Percentiles rank a stretch among this genome's conserved stretches.
Evolutionary conservation across 1,284 basidiomycete species (phyloP).

Genomic region (Microbotryomycetes sp.): DNA sequence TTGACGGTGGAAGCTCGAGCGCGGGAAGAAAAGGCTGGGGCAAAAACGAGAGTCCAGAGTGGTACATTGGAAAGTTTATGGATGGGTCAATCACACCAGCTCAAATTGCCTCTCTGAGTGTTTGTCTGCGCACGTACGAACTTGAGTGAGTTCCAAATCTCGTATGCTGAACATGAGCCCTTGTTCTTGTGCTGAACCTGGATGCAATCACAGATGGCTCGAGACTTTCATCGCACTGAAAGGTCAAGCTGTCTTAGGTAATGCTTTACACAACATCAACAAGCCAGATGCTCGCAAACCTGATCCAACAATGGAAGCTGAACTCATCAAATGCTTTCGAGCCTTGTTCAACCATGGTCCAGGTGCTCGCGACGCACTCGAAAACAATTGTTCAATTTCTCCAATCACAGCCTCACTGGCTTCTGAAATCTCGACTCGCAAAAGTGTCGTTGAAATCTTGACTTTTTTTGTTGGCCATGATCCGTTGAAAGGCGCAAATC

Average conservation of each 20-base stretch:
- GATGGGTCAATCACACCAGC: slow-evolving; percentile 76
- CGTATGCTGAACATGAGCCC: background rate
- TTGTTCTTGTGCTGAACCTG: slow-evolving; percentile 7
- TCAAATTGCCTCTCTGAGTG: slow-evolving; percentile 67
- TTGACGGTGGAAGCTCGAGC: background rate
- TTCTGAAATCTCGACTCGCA: slow-evolving; percentile 73
- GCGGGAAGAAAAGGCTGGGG: slow-evolving; percentile 8
- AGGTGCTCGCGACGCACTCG: slow-evolving; percentile 70
- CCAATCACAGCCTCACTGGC: slow-evolving; percentile 80
- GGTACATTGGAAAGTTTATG: slow-evolving; percentile 82
- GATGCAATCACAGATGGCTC: slow-evolving; percentile 19
- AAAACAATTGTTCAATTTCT: slow-evolving; percentile 68
- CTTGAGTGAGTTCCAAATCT: slow-evolving; percentile 55
- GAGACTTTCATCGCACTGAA: slow-evolving; percentile 60
- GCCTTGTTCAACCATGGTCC: slow-evolving; percentile 71
- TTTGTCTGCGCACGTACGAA: slow-evolving; percentile 75
- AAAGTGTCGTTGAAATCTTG: slow-evolving; percentile 71
- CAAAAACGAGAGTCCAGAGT: slow-evolving; percentile 43
- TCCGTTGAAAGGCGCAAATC: slow-evolving; percentile 45
- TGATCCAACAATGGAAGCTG: slow-evolving; percentile 73
- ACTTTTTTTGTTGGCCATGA: slow-evolving; percentile 50
- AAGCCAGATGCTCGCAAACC: slow-evolving; percentile 54
- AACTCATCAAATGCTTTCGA: slow-evolving; percentile 81
- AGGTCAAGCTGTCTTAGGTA: slow-evolving; percentile 78
- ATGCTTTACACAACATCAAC: slow-evolving; percentile 68